Conservation (phyloP, 2,329 filamentous ascomycete genomes). For the Talaromyces sp. region DNA sequence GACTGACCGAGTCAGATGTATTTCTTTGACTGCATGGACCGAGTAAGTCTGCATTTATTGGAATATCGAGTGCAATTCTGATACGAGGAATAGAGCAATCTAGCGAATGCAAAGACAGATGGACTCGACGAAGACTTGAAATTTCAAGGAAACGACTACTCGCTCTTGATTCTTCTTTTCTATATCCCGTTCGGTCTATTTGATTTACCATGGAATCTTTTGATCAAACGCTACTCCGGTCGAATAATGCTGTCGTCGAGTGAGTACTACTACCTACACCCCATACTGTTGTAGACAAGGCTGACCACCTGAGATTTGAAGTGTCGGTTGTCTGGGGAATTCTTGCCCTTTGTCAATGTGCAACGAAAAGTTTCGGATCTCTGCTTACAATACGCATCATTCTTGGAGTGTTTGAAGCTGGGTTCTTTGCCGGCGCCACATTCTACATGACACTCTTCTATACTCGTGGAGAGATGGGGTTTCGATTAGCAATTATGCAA, state of each 20-base stretch:
- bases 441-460: slow-evolving; percentile 58
- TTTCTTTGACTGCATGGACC: slow-evolving; percentile 42
- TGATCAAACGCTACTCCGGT: slow-evolving; percentile 46
- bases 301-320: slow-evolving; percentile 14
- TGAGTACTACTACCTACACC: slow-evolving; percentile 2
- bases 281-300: neutral
- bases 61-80: slow-evolving; percentile 12
- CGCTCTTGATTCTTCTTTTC: slow-evolving; percentile 49
- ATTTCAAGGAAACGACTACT: slow-evolving; percentile 40
- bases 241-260: slow-evolving; percentile 43
- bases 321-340: slow-evolving; percentile 34
- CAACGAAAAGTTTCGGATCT: slow-evolving; percentile 51
- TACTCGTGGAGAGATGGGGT: slow-evolving; percentile 43
- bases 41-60: slow-evolving; percentile 16
- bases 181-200: slow-evolving; percentile 56
- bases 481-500: slow-evolving; percentile 51
- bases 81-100: slow-evolving; percentile 43
- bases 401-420: slow-evolving; percentile 51
- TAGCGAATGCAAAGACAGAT: slow-evolving; percentile 52
- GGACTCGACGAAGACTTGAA: slow-evolving; percentile 47
- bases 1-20: slow-evolving; percentile 33
- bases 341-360: slow-evolving; percentile 51
- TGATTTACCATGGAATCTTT: slow-evolving; percentile 50
- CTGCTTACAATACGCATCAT: slow-evolving; percentile 54
- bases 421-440: slow-evolving; percentile 58